phyloP scores from a whole-genome alignment of 352 stramenopile genomes.

The Elongisporangium undulatum region DNA sequence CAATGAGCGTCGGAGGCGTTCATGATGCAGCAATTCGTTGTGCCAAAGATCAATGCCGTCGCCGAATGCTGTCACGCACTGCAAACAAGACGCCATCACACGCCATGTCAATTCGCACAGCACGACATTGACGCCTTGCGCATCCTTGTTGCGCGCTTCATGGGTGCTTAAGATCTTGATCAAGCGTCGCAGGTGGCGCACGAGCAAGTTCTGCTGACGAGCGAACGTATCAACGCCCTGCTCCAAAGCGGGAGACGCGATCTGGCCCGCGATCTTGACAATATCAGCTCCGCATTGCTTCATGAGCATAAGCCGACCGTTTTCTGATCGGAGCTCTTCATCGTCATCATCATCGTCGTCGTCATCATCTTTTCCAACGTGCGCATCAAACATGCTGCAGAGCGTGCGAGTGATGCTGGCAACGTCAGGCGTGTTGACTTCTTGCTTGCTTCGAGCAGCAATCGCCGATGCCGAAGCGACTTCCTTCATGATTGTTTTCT shows the following conservation, averaged over 20 bases:
- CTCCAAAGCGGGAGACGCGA: not conserved
- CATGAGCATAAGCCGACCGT: slow-evolving; percentile 10
- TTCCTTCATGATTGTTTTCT: slow-evolving; percentile 43
- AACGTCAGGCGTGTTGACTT: slow-evolving; percentile 2
- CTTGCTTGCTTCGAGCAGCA: not conserved
- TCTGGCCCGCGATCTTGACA: slow-evolving; percentile 1
- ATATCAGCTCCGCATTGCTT: slow-evolving; percentile 15
- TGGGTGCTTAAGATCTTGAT: slow-evolving; percentile 8
- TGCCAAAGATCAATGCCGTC: not conserved
- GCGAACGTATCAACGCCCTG: not conserved
- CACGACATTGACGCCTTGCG: slow-evolving; percentile 11
- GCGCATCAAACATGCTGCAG: slow-evolving; percentile 12
- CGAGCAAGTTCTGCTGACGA: slow-evolving; percentile 5
- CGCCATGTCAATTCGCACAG: slow-evolving; percentile 37
- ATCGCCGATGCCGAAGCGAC: slow-evolving; percentile 2
- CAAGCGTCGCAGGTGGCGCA: slow-evolving; percentile 11
- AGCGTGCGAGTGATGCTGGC: slow-evolving; percentile 3
- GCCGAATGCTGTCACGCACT: slow-evolving; percentile 2
- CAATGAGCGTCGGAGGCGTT: not conserved
- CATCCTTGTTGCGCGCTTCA: slow-evolving; percentile 1
- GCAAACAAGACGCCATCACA: slow-evolving; percentile 17
- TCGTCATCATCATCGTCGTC: slow-evolving; percentile 4
- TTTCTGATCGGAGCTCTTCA: not conserved
- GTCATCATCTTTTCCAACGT: slow-evolving; percentile 7
- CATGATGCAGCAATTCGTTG: not conserved